A percentile compares a stretch with the other conserved stretches of the same genome.
phyloP scores from a whole-genome alignment of 2,329 filamentous ascomycete genomes.

The Epichloe baconii region DNA sequence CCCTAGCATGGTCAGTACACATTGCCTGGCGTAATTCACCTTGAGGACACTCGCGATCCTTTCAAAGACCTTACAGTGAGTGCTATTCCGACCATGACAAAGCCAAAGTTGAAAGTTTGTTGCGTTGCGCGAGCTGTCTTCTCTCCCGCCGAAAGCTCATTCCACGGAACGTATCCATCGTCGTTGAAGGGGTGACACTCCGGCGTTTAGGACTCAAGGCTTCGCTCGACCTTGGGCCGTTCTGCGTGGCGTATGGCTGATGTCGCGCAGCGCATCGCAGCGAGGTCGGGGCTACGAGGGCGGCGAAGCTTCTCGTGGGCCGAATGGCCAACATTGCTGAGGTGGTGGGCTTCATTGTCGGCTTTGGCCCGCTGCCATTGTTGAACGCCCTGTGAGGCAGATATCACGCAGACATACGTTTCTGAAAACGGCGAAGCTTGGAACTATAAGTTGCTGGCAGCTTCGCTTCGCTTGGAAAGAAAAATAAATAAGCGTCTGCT shows the following conservation, averaged over 20 bases:
- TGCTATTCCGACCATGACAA: conserved; percentile 61
- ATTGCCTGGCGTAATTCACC: not conserved
- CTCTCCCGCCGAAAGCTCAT: conserved; percentile 58
- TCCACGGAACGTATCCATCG: conserved; percentile 71
- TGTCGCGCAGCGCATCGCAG: not conserved
- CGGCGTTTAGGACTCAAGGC: conserved; percentile 40
- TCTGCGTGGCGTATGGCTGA: conserved; percentile 47
- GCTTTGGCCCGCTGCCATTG: conserved; percentile 22
- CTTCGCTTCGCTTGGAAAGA: conserved; percentile 4
- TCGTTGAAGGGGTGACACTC: conserved; percentile 78
- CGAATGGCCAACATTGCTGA: conserved; percentile 20
- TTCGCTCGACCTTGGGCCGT: conserved; percentile 24
- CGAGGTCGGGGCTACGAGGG: conserved; percentile 5
- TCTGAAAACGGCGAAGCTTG: not conserved
- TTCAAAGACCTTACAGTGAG: conserved; percentile 48
- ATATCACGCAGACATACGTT: not conserved
- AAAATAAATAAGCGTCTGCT: too few species aligned
- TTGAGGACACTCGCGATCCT: not conserved
- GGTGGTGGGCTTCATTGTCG: conserved; percentile 33
- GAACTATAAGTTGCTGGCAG: too few species aligned
- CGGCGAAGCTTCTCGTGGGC: conserved; percentile 16
- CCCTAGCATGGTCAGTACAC: conserved; percentile 33
- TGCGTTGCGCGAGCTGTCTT: conserved; percentile 79
- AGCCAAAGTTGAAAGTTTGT: conserved; percentile 75
- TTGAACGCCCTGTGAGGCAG: conserved; percentile 3